Evolutionary conservation across 768 basidiomycete genomes (phyloP).

Genomic region (Lactarius trivialis): DNA sequence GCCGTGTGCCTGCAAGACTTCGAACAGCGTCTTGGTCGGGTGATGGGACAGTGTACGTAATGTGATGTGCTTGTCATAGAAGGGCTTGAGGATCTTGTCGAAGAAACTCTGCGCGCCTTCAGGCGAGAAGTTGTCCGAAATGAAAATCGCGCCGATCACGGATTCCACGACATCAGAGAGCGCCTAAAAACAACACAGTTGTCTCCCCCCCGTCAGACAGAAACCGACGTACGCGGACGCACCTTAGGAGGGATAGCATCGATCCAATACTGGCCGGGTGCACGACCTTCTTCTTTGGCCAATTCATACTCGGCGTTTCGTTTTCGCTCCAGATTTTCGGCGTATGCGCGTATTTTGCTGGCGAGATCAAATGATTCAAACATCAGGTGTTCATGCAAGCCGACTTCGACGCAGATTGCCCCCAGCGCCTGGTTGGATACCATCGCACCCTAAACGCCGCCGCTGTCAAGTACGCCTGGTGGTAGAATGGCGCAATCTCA

Average conservation of each 20-base stretch:
- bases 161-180: conserved; percentile 80
- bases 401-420: conserved; percentile 65
- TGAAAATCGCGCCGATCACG: conserved; percentile 69
- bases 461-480: conserved; percentile 1
- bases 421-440: conserved; percentile 76
- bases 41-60: conserved; percentile 68
- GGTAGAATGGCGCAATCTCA: conserved; percentile 23
- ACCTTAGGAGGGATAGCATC: conserved; percentile 77
- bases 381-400: conserved; percentile 55
- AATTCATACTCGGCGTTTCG: conserved; percentile 41
- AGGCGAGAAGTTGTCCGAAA: conserved; percentile 65
- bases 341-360: conserved; percentile 48
- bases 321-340: conserved; percentile 38
- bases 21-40: conserved; percentile 69
- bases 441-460: conserved; percentile 60
- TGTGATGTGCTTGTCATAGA: conserved; percentile 70
- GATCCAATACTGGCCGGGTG: conserved; percentile 70
- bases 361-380: conserved; percentile 50
- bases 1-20: conserved; percentile 64
- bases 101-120: conserved; percentile 60
- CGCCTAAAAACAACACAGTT: conserved; percentile 36
- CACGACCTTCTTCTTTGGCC: conserved; percentile 43
- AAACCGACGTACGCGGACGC: conserved; percentile 11
- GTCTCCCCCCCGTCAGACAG: not conserved
- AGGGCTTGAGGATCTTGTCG: conserved; percentile 62